Evolutionary conservation across 2,329 filamentous ascomycete genomes (phyloP).

Genomic region (Ophiostoma perfectum): DNA sequence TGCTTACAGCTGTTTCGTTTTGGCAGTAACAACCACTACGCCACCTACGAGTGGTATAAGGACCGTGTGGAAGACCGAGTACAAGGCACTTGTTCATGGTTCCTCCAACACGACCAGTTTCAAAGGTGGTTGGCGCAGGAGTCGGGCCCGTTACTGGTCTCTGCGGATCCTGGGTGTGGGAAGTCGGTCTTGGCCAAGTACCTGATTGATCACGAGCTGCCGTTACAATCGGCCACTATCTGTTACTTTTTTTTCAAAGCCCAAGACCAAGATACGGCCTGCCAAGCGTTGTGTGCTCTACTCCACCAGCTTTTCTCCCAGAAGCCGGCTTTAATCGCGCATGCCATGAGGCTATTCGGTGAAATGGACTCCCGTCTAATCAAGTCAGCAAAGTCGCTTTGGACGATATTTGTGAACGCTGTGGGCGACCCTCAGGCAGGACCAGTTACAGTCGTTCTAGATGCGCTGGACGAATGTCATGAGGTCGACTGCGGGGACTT

Average conservation of each 20-base stretch:
- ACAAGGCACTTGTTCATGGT: background rate
- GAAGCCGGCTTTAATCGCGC: background rate
- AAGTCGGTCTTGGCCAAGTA: background rate
- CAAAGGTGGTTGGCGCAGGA: background rate
- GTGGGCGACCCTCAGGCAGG: background rate
- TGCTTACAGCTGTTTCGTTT: background rate
- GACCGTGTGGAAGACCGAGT: background rate
- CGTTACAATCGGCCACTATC: background rate
- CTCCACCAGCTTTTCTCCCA: background rate
- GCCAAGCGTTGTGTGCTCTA: background rate
- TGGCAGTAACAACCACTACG: background rate
- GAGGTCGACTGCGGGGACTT: background rate
- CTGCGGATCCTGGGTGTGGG: background rate
- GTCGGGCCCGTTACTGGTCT: background rate
- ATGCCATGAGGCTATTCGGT: background rate
- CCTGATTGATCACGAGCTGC: background rate
- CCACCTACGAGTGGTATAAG: constrained; percentile 1
- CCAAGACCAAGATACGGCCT: background rate
- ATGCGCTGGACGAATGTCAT: background rate
- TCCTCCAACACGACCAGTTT: background rate
- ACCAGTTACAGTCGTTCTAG: background rate
- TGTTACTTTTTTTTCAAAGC: background rate
- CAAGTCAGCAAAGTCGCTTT: background rate
- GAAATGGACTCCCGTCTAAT: background rate
- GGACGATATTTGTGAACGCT: background rate